Conservation (phyloP, 140 eudicot genomes). For the Erigeron philadelphicus region DNA sequence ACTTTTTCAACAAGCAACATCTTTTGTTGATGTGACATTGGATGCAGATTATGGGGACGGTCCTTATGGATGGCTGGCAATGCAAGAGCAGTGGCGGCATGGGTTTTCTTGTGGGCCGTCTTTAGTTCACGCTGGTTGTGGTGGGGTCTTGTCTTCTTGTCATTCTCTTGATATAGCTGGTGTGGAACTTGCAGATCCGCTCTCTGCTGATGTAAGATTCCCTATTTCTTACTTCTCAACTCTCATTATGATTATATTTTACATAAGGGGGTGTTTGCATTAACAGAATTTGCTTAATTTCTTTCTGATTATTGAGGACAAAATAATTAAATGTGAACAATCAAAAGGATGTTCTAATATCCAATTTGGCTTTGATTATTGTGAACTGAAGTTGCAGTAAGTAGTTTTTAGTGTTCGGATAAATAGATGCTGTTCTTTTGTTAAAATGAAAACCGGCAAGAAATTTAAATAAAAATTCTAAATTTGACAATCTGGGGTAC, state of each 20-base stretch:
- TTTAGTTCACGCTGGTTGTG: slow-evolving; percentile 97
- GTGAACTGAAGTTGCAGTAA: no score
- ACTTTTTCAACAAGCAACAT: slow-evolving; percentile 93
- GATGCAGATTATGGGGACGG: slow-evolving; percentile 95
- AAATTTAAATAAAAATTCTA: no score
- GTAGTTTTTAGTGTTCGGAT: no score
- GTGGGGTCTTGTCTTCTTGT: slow-evolving; percentile 83
- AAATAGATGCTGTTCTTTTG: no score
- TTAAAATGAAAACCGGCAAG: no score
- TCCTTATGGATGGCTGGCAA: slow-evolving; percentile 92
- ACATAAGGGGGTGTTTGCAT: no score
- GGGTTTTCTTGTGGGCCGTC: slow-evolving; percentile 95
- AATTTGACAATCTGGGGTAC: no score
- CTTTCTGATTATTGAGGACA: no score
- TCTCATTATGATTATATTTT: neutral
- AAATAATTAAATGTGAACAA: no score
- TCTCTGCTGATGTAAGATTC: slow-evolving; percentile 73
- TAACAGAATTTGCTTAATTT: no score
- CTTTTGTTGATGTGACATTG: slow-evolving; percentile 89
- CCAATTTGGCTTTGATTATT: no score
- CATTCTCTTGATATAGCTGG: slow-evolving; percentile 97
- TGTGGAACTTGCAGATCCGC: slow-evolving; percentile 85
- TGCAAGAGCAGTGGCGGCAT: slow-evolving; percentile 95
- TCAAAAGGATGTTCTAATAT: no score
- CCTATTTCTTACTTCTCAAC: neutral